Evolutionary conservation across 1,284 basidiomycete genomes (phyloP).

Genomic region (Ganoderma lingzhi): DNA sequence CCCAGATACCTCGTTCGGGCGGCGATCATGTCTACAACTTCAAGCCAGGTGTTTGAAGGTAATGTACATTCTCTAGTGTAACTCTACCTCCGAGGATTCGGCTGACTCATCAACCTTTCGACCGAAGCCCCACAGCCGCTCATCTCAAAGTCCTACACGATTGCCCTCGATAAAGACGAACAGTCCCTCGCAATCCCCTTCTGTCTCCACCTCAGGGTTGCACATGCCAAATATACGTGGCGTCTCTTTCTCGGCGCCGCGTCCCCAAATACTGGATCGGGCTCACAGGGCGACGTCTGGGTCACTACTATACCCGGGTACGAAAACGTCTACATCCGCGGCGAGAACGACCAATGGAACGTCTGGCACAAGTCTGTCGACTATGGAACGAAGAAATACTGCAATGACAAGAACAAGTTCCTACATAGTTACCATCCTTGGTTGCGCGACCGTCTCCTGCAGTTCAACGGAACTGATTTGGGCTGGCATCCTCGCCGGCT

Average conservation of each 20-base stretch:
- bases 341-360: constrained; percentile 8
- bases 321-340: constrained; percentile 9
- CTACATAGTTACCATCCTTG: constrained; percentile 20
- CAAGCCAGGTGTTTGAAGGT: not conserved
- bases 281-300: constrained; percentile 15
- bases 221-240: not conserved
- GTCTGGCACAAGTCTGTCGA: constrained; percentile 5
- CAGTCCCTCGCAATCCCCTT: not conserved
- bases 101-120: not conserved
- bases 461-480: constrained; percentile 14
- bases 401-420: not conserved
- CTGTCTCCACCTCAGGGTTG: not conserved
- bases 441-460: constrained; percentile 18
- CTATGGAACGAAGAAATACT: not conserved
- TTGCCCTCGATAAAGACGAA: not conserved
- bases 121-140: not conserved
- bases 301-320: not conserved
- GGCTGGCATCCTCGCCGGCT: constrained; percentile 13
- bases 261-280: not conserved
- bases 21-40: not conserved
- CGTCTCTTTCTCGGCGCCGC: not conserved
- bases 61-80: not conserved
- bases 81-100: not conserved
- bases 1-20: not conserved
- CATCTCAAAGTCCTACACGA: not conserved